Evolutionary conservation across 805 yeast species (phyloP), one percentile per base, ranked within the genome.

Genomic region (Brettanomyces nanus): DNA sequence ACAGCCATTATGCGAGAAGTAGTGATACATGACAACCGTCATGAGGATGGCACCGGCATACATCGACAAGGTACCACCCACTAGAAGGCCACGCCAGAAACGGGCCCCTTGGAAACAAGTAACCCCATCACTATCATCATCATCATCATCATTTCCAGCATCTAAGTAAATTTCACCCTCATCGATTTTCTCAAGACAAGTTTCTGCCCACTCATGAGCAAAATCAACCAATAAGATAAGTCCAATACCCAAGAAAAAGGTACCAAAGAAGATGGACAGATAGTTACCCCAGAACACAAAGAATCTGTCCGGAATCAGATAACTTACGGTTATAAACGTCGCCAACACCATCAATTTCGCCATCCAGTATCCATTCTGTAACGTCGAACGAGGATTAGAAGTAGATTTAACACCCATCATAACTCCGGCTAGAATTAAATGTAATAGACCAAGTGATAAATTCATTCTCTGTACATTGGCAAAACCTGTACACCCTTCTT

Each of bases 201-300:
- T 84, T 52, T 92, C 99, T 0, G 97, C 97, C 96, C 97, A 92
- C 48, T 90, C 90, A 60, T 92, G 97, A 4, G 98, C 97, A 68
- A 86, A 92, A 59, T 92, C 98, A 23, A 92, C 97, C 35, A 92
- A 65, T 35, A 92, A 66, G 11, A 94, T 82, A 41, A 92, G 70
- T 1, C 98, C 98, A 43, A 92, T 85, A 13, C 92, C 78, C 27
- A 90, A 73, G 62, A 92, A 92, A 4, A 87, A 53, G 3, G 90
- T 82, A 31, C 95, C 85, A 49, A 86, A 80, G 4, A 86, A 61
- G 22, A 89, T 81, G 5, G 97, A 86, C 31, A 92, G 66, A 63
- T 86, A 79, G 58, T 85, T 92, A 1, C 98, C 97, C 78, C 95
- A 92, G 51, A 81, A 69, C 13, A 89, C 72, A 58, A 82, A 92